Percentiles rank a stretch among this genome's conserved stretches.
phyloP scores from a whole-genome alignment of 345 rosid genomes.

The Melastoma malabathricum region DNA sequence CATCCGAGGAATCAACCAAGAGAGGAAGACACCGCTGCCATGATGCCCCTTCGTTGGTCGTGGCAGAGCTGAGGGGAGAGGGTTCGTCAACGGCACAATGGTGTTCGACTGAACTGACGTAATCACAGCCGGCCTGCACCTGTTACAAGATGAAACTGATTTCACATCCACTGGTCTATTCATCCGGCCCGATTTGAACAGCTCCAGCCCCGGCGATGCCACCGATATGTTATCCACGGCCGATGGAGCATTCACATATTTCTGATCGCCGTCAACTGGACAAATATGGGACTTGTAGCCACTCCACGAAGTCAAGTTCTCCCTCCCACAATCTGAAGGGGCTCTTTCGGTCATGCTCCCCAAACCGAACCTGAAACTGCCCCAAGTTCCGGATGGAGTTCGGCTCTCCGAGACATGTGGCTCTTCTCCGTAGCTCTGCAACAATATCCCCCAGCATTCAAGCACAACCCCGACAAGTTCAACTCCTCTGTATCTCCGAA shows the following conservation, averaged over 20 bases:
- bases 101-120: slow-evolving; percentile 36
- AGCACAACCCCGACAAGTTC: too few species aligned
- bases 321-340: slow-evolving; percentile 45
- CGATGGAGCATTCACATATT: slow-evolving; percentile 30
- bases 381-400: slow-evolving; percentile 55
- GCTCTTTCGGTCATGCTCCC: slow-evolving; percentile 28
- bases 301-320: slow-evolving; percentile 38
- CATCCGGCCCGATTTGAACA: slow-evolving; percentile 32
- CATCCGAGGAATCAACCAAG: slow-evolving; percentile 69
- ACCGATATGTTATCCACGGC: slow-evolving; percentile 24
- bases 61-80: slow-evolving; percentile 43
- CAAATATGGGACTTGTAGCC: slow-evolving; percentile 33
- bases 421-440: slow-evolving; percentile 83
- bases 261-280: slow-evolving; percentile 38
- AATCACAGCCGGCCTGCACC: slow-evolving; percentile 40
- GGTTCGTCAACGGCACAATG: slow-evolving; percentile 66
- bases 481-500: too few species aligned
- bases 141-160: slow-evolving; percentile 58
- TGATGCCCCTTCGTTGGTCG: slow-evolving; percentile 26
- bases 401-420: slow-evolving; percentile 20
- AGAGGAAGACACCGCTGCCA: slow-evolving; percentile 38
- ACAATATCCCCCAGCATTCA: neutral
- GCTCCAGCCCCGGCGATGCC: slow-evolving; percentile 32
- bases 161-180: slow-evolving; percentile 49
- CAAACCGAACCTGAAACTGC: slow-evolving; percentile 39